These are phyloP conservation scores for Rubus parviflorus DNA, from an alignment of 306 rosid genomes.

Conservation along the genomic window DNA sequence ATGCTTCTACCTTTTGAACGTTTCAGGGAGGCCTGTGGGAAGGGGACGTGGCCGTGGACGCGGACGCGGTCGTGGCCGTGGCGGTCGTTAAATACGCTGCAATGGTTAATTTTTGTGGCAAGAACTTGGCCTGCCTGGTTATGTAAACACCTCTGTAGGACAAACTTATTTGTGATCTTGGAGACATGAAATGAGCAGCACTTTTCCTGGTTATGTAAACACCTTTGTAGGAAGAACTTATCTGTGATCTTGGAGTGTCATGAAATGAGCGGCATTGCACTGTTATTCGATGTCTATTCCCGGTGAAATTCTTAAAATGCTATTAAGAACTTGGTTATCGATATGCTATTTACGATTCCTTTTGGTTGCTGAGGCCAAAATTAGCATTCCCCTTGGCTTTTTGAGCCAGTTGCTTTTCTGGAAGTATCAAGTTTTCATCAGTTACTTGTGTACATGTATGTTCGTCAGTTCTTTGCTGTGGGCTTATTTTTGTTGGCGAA, in stretches of 20 bases:
- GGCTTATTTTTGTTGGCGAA: too few species aligned
- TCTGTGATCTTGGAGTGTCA: slow-evolving; percentile 28
- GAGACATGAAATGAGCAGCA: slow-evolving; percentile 26
- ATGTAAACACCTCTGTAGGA: slow-evolving; percentile 48
- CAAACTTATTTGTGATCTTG: slow-evolving; percentile 30
- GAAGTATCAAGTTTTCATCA: not conserved
- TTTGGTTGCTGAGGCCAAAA: not conserved
- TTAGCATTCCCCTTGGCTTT: not conserved
- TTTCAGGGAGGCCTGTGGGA: slow-evolving; percentile 80
- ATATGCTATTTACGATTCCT: not conserved
- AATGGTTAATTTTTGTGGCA: slow-evolving; percentile 36
- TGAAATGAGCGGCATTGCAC: slow-evolving; percentile 12
- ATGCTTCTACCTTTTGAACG: slow-evolving; percentile 13
- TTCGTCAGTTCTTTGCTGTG: too few species aligned
- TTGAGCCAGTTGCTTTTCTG: not conserved
- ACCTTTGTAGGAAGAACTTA: slow-evolving; percentile 47
- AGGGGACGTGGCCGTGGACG: slow-evolving; percentile 83
- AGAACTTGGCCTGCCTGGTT: slow-evolving; percentile 28
- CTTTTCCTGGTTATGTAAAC: slow-evolving; percentile 36
- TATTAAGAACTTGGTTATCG: slow-evolving; percentile 3
- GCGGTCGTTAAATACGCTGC: slow-evolving; percentile 43
- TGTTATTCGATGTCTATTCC: slow-evolving; percentile 25
- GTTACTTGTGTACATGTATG: not conserved
- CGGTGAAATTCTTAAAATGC: slow-evolving; percentile 6
- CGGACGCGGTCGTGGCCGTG: slow-evolving; percentile 86